These are phyloP conservation scores for Pseudopithomyces maydicus DNA, from an alignment of 2,329 filamentous ascomycete species.

Conservation along the genomic window DNA sequence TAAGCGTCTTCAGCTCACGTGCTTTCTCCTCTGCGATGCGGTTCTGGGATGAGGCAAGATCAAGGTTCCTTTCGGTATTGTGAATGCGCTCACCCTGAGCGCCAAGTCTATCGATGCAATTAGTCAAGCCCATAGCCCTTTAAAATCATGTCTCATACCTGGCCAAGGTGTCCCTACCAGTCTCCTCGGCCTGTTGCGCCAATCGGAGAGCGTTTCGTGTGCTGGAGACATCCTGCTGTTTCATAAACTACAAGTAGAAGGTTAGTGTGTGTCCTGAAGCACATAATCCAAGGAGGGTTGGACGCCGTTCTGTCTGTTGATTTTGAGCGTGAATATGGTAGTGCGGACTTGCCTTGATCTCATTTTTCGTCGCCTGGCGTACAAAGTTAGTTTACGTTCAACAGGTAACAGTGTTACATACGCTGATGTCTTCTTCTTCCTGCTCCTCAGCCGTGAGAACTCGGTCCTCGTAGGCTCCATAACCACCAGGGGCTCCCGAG, in stretches of 20 bases:
- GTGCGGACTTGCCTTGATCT: slow-evolving; percentile 59
- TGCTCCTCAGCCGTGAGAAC: slow-evolving; percentile 82
- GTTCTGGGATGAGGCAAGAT: slow-evolving; percentile 78
- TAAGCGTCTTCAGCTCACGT: slow-evolving; percentile 81
- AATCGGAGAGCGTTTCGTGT: slow-evolving; percentile 68
- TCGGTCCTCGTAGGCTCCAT: slow-evolving; percentile 64
- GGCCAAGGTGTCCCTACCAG: slow-evolving; percentile 57
- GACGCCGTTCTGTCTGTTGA: slow-evolving; percentile 46
- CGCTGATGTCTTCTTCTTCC: slow-evolving; percentile 71
- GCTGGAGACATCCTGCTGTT: slow-evolving; percentile 64
- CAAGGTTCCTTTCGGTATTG: slow-evolving; percentile 73
- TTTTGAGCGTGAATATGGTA: slow-evolving; percentile 50
- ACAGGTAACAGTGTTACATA: no score
- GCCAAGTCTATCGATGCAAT: slow-evolving; percentile 20
- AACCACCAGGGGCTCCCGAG: slow-evolving; percentile 15
- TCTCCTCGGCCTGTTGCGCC: slow-evolving; percentile 72
- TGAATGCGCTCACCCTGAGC: slow-evolving; percentile 38
- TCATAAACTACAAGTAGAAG: neutral
- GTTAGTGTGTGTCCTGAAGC: no score
- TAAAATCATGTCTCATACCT: neutral
- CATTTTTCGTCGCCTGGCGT: slow-evolving; percentile 65
- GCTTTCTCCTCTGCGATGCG: slow-evolving; percentile 80
- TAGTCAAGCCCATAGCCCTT: no score
- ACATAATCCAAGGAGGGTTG: no score
- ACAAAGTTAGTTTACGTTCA: no score